phyloP scores from a whole-genome alignment of 2,329 filamentous ascomycete genomes.

The Pyrenochaeta sp. region DNA sequence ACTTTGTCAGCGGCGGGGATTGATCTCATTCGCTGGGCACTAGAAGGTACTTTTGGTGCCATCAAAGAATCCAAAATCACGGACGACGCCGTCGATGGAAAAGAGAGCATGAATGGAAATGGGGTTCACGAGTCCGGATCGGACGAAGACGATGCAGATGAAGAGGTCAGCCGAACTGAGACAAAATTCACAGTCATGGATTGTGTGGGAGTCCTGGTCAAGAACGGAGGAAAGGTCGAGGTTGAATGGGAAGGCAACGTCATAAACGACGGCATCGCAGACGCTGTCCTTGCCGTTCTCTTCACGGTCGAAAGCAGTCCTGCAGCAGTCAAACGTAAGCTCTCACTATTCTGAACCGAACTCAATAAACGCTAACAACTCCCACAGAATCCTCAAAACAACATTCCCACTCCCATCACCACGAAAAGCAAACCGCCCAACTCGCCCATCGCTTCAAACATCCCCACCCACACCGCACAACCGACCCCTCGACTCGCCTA shows the following conservation, averaged over 20 bases:
- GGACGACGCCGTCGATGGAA: constrained; percentile 42
- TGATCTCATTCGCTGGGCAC: constrained; percentile 90
- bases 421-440: constrained; percentile 10
- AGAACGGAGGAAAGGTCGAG: constrained; percentile 79
- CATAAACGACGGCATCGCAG: constrained; percentile 97
- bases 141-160: constrained; percentile 71
- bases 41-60: constrained; percentile 91
- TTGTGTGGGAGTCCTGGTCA: constrained; percentile 82
- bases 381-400: constrained; percentile 45
- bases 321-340: constrained; percentile 87
- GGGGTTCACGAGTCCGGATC: constrained; percentile 27
- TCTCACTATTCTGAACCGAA: constrained; percentile 6
- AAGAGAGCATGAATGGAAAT: constrained; percentile 48
- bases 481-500: constrained; percentile 78
- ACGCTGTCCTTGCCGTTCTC: constrained; percentile 91
- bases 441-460: constrained; percentile 43
- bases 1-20: constrained; percentile 87
- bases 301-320: constrained; percentile 93
- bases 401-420: constrained; percentile 36
- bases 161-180: constrained; percentile 66
- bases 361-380: constrained; percentile 13
- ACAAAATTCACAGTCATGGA: constrained; percentile 79
- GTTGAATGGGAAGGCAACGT: constrained; percentile 98
- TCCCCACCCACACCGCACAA: constrained; percentile 74
- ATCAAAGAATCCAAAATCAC: constrained; percentile 59